Percentiles rank a stretch among this genome's conserved stretches.
These are phyloP conservation scores for Mortierella sp. DNA, from an alignment of 371 early-diverging fungal genomes.

Conservation along the genomic window DNA sequence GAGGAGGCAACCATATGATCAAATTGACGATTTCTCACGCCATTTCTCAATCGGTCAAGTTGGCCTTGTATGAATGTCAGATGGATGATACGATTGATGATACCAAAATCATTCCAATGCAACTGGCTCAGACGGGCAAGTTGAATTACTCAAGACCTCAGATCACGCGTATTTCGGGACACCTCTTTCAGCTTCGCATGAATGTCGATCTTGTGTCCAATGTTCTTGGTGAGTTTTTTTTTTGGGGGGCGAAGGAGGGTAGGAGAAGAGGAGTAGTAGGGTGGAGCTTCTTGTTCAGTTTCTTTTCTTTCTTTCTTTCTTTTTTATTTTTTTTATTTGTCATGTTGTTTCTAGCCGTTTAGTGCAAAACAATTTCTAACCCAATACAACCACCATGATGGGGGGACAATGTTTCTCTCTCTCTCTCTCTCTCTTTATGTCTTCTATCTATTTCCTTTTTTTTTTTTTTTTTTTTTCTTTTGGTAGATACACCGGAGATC, in stretches of 20 bases:
- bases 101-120: slow-evolving; percentile 86
- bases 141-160: slow-evolving; percentile 62
- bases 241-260: no score
- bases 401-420: not conserved
- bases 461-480: not conserved
- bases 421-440: not conserved
- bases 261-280: not conserved
- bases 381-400: no score
- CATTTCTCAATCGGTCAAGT: slow-evolving; percentile 89
- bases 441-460: not conserved
- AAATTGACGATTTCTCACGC: slow-evolving; percentile 89
- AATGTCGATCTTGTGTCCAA: slow-evolving; percentile 89
- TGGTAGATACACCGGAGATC: slow-evolving; percentile 82
- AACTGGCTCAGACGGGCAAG: slow-evolving; percentile 84
- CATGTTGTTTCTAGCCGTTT: not conserved
- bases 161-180: slow-evolving; percentile 87
- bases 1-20: slow-evolving; percentile 80
- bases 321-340: not conserved
- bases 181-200: slow-evolving; percentile 88
- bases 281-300: not conserved
- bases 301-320: not conserved
- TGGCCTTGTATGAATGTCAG: slow-evolving; percentile 83
- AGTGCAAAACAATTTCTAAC: no score
- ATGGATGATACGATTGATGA: slow-evolving; percentile 86
- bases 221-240: slow-evolving; percentile 58